Conservation (phyloP, 495 filamentous ascomycete genomes). For the Platismatia glauca region DNA sequence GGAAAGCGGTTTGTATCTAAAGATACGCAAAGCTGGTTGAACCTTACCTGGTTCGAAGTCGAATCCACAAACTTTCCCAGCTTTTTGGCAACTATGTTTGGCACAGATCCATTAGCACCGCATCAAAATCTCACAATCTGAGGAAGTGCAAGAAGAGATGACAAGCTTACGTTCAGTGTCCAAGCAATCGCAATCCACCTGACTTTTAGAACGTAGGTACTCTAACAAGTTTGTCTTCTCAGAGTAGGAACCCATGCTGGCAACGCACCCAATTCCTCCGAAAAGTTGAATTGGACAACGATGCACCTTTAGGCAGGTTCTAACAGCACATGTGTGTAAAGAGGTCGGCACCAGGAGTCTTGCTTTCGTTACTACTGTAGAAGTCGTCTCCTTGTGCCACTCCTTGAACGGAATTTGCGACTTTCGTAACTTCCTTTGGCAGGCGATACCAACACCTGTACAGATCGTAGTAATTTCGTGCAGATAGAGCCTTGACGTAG, state of each 20-base stretch:
- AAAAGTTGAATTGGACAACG: no score
- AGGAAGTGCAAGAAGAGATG: not conserved
- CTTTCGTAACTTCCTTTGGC: no score
- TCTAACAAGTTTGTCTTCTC: slow-evolving; percentile 16
- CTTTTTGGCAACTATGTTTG: slow-evolving; percentile 40
- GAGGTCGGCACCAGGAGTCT: no score
- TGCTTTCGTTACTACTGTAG: no score
- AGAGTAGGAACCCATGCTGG: slow-evolving; percentile 5
- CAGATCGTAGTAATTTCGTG: no score
- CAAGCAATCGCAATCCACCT: slow-evolving; percentile 54
- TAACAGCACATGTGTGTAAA: no score
- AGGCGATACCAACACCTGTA: no score
- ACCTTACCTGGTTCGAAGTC: slow-evolving; percentile 53
- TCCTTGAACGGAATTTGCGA: no score
- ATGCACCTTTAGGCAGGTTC: no score
- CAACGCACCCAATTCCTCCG: no score
- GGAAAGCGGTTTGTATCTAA: not conserved
- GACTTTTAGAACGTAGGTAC: slow-evolving; percentile 39
- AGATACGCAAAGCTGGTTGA: not conserved
- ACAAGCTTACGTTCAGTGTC: slow-evolving; percentile 41
- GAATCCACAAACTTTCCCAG: slow-evolving; percentile 54
- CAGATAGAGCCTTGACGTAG: no score
- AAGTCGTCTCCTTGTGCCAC: no score
- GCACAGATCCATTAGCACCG: not conserved
- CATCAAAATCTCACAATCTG: not conserved